Percentiles rank a stretch among this genome's conserved stretches.
These are phyloP conservation scores for Neoscytalidium dimidiatum DNA, from an alignment of 2,329 filamentous ascomycete genomes.

Conservation along the genomic window DNA sequence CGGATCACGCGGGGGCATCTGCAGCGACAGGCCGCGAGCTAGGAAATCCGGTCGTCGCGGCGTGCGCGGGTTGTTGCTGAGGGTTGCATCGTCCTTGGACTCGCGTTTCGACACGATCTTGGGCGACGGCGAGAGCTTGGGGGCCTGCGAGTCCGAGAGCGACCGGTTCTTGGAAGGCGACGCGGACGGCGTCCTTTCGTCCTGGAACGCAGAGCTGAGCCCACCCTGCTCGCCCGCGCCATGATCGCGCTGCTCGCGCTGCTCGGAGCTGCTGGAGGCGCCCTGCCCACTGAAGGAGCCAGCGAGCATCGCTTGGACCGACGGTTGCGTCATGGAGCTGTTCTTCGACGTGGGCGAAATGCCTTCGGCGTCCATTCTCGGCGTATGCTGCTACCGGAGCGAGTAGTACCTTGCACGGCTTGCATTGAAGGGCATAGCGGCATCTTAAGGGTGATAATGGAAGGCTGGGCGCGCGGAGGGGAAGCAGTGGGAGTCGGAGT, in stretches of 20 bases:
- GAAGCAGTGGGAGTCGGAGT: conserved; percentile 19
- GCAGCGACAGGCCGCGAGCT: conserved; percentile 66
- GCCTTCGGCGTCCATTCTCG: conserved; percentile 14
- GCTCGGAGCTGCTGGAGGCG: not conserved
- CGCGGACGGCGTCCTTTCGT: conserved; percentile 34
- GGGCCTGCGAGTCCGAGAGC: conserved; percentile 44
- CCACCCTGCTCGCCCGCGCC: conserved; percentile 8
- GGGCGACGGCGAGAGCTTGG: conserved; percentile 47
- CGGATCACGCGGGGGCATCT: conserved; percentile 62
- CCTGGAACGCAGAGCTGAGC: conserved; percentile 16
- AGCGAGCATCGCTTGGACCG: conserved; percentile 11
- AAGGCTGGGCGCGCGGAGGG: conserved; percentile 15
- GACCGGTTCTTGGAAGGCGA: conserved; percentile 45
- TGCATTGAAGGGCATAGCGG: conserved; percentile 18
- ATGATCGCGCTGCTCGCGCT: conserved; percentile 1
- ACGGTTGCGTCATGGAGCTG: conserved; percentile 19
- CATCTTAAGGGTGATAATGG: conserved; percentile 18
- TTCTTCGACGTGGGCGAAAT: conserved; percentile 12
- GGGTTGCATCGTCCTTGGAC: conserved; percentile 49
- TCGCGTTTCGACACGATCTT: conserved; percentile 41
- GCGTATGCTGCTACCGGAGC: conserved; percentile 9
- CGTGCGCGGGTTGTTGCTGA: conserved; percentile 52
- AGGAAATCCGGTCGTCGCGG: conserved; percentile 69
- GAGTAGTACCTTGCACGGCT: not conserved
- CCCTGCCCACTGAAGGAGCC: conserved; percentile 10